Percentiles rank a stretch among this genome's conserved stretches.
These are phyloP conservation scores for Halophytophthora polymorphica DNA, from an alignment of 352 stramenopile species.

Conservation along the genomic window DNA sequence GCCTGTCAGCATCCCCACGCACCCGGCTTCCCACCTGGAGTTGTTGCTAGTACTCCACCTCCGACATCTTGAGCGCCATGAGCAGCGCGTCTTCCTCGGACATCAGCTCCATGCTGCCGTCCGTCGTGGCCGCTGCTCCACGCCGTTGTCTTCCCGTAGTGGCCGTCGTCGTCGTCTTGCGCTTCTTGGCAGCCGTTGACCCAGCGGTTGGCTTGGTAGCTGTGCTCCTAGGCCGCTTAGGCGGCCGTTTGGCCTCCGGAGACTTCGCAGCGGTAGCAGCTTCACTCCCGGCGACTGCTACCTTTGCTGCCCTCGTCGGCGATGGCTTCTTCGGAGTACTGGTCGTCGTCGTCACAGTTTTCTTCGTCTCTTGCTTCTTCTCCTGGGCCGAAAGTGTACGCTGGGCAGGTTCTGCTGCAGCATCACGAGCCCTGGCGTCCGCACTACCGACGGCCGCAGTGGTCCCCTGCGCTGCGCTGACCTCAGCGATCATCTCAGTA, in stretches of 20 bases:
- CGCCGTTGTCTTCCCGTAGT: constrained; percentile 7
- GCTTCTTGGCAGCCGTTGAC: constrained; percentile 10
- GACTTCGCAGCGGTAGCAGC: constrained; percentile 1
- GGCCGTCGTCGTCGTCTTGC: constrained; percentile 14
- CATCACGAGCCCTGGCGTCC: not conserved
- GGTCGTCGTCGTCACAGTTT: not conserved
- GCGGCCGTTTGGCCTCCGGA: constrained; percentile 10
- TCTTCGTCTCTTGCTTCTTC: not conserved
- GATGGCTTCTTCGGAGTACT: constrained; percentile 1
- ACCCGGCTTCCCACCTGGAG: too few relatives aligned
- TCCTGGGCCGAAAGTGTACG: too few relatives aligned
- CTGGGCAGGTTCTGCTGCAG: too few relatives aligned
- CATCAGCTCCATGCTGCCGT: constrained; percentile 12
- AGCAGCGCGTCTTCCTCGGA: constrained; percentile 35
- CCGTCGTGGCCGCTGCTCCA: too few relatives aligned
- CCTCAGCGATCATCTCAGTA: constrained; percentile 3
- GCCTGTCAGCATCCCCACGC: not conserved
- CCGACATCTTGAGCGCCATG: constrained; percentile 35
- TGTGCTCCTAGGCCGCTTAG: constrained; percentile 15
- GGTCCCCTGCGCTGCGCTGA: not conserved
- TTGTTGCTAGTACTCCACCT: constrained; percentile 35
- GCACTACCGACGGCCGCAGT: not conserved
- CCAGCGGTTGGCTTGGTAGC: constrained; percentile 2
- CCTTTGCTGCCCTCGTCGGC: constrained; percentile 1
- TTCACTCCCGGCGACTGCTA: constrained; percentile 5